Evolutionary conservation across 441 rosid species (phyloP), one percentile per base, ranked within the genome.

Genomic region (Isatis lusitanica): DNA sequence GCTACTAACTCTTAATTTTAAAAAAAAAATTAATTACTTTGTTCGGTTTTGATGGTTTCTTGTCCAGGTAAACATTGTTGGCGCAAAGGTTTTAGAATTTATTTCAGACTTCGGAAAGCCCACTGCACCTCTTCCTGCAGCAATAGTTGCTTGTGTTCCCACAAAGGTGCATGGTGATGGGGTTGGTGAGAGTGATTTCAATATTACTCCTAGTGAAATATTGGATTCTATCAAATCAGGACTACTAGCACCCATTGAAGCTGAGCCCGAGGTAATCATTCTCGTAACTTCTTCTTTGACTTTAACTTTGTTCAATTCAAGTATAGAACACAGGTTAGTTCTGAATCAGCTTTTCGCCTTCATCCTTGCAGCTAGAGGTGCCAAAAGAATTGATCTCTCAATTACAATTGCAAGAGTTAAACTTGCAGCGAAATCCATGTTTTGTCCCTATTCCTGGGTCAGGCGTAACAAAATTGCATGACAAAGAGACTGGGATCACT

Each of bases 101-200:
- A 86, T 96, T 76, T 88, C 99, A 46, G 98, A 94, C 84, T 94
- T 90, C 81, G 99, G 98, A 72, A 96, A 82, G 77, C 87, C 97
- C 59, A 81, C 90, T 65, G 91, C 98, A 69, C 98, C 99, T 16
- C 80, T 83, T 79, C 98, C 99, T 66, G 98, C 99, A 36, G 98
- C 99, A 70, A 87, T 96, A 72, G 98, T 96, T 87, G 98, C 98
- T 59, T 96, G 98, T 82, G 93, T 94, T 72, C 99, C 99, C 40
- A 83, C 87, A 66, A 92, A 86, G 68, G 89, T 93, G 80, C 96
- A 96, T 63, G 73, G 86, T 69, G 98, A 94, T 71, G 95, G 87
- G 68, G 72, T 82, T 53, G 94, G 95, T 71, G 99, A 96, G 86
- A 84, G 87, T 31, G 98, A 93, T 71, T 92, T 96, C 81, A 85